These are phyloP conservation scores for Globisporangium heterothallicum DNA, from an alignment of 352 stramenopile genomes.

Conservation along the genomic window DNA sequence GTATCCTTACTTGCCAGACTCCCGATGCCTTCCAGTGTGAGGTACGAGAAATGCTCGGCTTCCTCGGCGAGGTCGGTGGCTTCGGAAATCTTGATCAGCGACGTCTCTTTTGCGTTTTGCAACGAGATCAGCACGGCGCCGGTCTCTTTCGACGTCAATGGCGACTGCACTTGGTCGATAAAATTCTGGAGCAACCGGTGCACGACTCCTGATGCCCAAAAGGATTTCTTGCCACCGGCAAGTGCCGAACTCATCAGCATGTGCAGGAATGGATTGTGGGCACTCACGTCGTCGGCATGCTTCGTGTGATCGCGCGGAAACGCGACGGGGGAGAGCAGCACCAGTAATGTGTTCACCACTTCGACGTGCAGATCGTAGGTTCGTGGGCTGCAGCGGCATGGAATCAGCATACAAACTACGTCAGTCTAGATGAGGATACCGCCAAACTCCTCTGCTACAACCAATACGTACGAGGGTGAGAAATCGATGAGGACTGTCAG, in stretches of 20 bases:
- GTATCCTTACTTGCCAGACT: conserved; percentile 47
- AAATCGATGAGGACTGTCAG: conserved; percentile 57
- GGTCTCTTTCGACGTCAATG: conserved; percentile 21
- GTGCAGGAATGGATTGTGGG: conserved; percentile 62
- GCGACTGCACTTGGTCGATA: conserved; percentile 43
- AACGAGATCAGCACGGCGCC: conserved; percentile 31
- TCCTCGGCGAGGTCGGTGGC: conserved; percentile 35
- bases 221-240: conserved; percentile 31
- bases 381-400: conserved; percentile 12
- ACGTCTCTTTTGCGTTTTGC: conserved; percentile 43
- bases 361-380: conserved; percentile 79
- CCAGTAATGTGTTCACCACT: conserved; percentile 64
- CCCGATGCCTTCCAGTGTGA: conserved; percentile 62
- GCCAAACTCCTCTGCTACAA: neutral
- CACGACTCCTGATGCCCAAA: conserved; percentile 47
- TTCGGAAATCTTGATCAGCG: conserved; percentile 58
- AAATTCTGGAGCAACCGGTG: conserved; percentile 55
- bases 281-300: conserved; percentile 28
- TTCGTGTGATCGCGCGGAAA: conserved; percentile 58
- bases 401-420: conserved; percentile 2
- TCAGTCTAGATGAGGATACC: neutral
- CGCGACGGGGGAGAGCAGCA: conserved; percentile 57
- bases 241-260: conserved; percentile 44
- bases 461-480: conserved; percentile 39
- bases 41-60: conserved; percentile 57